Evolutionary conservation across 2,329 filamentous ascomycete species (phyloP), one percentile per base, ranked within the genome.

Genomic region (Aureobasidium lini): DNA sequence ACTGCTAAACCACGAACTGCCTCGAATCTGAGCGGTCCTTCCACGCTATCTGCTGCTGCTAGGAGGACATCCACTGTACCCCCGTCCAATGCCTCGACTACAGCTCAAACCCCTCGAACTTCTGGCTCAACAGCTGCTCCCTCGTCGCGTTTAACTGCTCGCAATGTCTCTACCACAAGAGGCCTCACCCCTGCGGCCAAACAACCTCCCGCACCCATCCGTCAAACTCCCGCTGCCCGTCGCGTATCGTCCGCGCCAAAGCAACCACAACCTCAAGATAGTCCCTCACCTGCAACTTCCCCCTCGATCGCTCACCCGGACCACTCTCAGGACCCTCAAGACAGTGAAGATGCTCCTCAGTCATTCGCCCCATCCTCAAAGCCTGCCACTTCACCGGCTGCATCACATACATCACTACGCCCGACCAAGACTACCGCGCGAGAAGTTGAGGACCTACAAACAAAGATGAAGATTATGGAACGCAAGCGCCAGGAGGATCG

Each of bases 381-480:
- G 44, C 63, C 71, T 50, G 64, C 67, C 1, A 72, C 71, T 2
- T 73, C 71, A 1, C 67, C 70, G 4, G 61, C 65, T 13, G 65
- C 48, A 37, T 47, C 44, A 6, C 16, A 59, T 13, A 39, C 56
- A 13, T 59, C 56, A 23, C 23, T 36, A 68, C 67, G 4, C 64
- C 68, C 9, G 65, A 64, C 72, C 79, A 23, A 77, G 42, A 39
- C 54, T 32, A 57, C 54, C 34, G 43, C 76, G 23, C 81, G 87
- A 63, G 88, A 95, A 68, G 84, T 93, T 18, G 92, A 96, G 65
- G 90, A 95, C 64, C 77, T 96, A 15, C 91, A 96, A 70, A 86
- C 90, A 0, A 96, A 96, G 70, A 76, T 97, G 2, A 85, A 87
- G 57, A 80, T 96, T 3, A 79, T 97, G 66, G 92, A 99, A 71